Evolutionary conservation across 805 yeast genomes (phyloP).

Genomic region (Candida railenensis): DNA sequence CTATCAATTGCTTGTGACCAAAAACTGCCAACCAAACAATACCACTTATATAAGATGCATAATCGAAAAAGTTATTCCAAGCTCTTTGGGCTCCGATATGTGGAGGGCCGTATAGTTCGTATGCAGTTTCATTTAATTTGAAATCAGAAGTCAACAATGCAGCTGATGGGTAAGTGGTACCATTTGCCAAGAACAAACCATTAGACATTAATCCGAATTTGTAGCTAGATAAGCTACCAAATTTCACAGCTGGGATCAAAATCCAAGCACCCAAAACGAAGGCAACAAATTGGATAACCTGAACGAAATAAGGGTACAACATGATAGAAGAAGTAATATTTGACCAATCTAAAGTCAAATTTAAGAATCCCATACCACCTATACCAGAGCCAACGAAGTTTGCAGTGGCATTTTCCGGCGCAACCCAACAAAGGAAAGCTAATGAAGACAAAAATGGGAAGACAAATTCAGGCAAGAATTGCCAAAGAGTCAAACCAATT

Average conservation of each 20-base stretch:
- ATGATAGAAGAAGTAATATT: constrained; percentile 50
- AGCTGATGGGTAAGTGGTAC: constrained; percentile 41
- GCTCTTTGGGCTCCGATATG: constrained; percentile 48
- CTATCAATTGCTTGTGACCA: constrained; percentile 26
- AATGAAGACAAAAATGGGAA: constrained; percentile 51
- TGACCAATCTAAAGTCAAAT: constrained; percentile 52
- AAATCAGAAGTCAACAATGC: constrained; percentile 40
- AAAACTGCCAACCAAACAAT: constrained; percentile 43
- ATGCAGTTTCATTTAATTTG: constrained; percentile 45
- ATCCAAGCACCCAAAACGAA: constrained; percentile 50
- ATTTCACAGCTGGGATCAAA: constrained; percentile 46
- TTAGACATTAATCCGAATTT: constrained; percentile 49
- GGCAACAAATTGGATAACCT: constrained; percentile 46
- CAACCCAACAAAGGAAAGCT: constrained; percentile 49
- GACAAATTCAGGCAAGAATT: constrained; percentile 47
- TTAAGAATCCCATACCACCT: constrained; percentile 52
- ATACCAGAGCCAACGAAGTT: constrained; percentile 53
- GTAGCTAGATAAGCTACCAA: constrained; percentile 32
- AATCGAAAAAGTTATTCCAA: constrained; percentile 53
- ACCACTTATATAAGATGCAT: constrained; percentile 52
- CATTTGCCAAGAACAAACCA: constrained; percentile 34
- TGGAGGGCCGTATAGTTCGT: constrained; percentile 43
- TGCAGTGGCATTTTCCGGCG: constrained; percentile 38
- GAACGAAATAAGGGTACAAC: constrained; percentile 54
- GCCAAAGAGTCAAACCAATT: constrained; percentile 40